phyloP scores from a whole-genome alignment of 2,329 filamentous ascomycete genomes.

The Aschersonia sp. region DNA sequence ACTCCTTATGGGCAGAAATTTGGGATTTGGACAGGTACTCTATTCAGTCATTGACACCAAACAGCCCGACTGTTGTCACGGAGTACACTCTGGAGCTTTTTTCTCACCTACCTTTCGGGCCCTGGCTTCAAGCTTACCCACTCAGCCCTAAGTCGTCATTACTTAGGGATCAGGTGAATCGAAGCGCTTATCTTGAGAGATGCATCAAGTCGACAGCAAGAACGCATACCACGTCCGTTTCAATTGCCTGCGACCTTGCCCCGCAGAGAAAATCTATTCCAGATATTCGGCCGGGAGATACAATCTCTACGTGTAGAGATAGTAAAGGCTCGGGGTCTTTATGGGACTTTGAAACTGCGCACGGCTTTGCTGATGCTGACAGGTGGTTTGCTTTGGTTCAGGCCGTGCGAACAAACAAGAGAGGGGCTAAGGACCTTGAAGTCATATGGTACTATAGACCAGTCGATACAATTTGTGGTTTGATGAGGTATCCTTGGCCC shows the following conservation, averaged over 20 bases:
- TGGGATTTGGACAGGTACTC: constrained; percentile 19
- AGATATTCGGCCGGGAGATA: constrained; percentile 28
- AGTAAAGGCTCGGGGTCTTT: constrained; percentile 28
- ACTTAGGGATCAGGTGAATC: constrained; percentile 14
- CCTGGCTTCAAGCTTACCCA: constrained; percentile 27
- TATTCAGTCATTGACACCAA: constrained; percentile 6
- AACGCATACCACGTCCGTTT: background rate
- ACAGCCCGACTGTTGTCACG: constrained; percentile 48
- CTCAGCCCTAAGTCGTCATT: constrained; percentile 12
- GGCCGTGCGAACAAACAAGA: constrained; percentile 22
- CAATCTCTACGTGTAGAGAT: constrained; percentile 33
- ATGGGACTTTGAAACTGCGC: constrained; percentile 39
- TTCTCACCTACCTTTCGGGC: constrained; percentile 43
- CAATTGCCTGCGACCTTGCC: background rate
- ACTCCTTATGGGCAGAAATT: constrained; percentile 41
- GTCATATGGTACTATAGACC: constrained; percentile 65
- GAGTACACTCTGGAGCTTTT: constrained; percentile 55
- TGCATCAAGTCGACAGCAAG: no score
- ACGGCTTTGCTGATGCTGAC: constrained; percentile 27
- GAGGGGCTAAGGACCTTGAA: constrained; percentile 33
- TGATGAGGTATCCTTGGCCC: constrained; percentile 51
- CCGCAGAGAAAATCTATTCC: constrained; percentile 4
- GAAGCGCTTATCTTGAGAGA: constrained; percentile 12
- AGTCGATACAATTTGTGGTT: constrained; percentile 53
- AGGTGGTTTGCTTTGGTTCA: constrained; percentile 63